Base-by-base conservation (phyloP, 2,329 filamentous ascomycete genomes). In the Phaeosphaeriaceae sp. region DNA sequence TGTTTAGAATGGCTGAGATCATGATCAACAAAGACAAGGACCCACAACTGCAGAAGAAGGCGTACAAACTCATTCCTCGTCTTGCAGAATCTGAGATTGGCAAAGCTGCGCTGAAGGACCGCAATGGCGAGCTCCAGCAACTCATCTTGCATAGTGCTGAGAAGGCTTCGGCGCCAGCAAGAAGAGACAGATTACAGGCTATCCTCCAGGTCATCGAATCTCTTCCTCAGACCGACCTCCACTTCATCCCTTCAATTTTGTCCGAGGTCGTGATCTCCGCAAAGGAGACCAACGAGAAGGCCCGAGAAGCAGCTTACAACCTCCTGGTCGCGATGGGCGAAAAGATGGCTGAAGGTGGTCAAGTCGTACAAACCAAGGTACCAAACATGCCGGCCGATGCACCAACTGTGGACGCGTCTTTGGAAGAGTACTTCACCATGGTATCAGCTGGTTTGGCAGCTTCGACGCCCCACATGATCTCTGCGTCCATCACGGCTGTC, bases 381-480 rank as follows among this genome's bases (percentile, higher is more conserved):
- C 86, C 92, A 1, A 89, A 94, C 75, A 97, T 98, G 92, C 86
- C 92, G 3, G 81, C 86, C 48, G 89, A 96, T 75, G 90, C 93
- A 0, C 89, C 91, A 2, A 83, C 89, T 31, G 93, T 90, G 3
- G 83, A 86, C 2, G 94, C 95, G 20, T 93, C 86, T 44, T 86
- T 99, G 40, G 94, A 98, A 71, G 95, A 98, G 78, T 98, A 93
- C 80, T 92, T 98, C 81, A 97, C 94, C 54, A 99, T 99, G 95
- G 91, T 98, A 27, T 96, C 92, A 66, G 95, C 95, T 49, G 95
- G 95, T 80, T 86, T 99, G 53, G 95, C 94, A 1, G 94, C 93
- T 56, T 91, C 89, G 69, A 94, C 93, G 11, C 93, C 95, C 31
- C 94, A 98, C 81, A 97, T 98, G 93, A 93, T 98, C 62, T 96